Base-by-base conservation (phyloP, 106 monocot genomes). In the Ottelia alismoides region DNA sequence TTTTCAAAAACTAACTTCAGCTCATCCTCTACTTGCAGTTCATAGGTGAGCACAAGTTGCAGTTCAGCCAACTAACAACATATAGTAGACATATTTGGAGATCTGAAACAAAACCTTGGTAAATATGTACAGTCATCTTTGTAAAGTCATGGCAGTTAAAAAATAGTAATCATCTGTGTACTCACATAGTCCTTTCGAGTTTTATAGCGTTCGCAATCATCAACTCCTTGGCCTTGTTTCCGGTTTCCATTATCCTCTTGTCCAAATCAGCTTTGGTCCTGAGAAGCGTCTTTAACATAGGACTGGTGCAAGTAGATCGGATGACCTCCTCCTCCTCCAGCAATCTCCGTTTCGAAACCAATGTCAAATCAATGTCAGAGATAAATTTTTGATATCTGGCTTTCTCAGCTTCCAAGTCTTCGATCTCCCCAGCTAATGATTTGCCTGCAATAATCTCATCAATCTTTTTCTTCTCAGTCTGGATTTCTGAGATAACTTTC, bases 381-480 rank as follows among this genome's bases (percentile, higher is more conserved):
- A 55, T 30, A 31, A 55, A 30, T 31, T 31, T 55, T 22, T 31
- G 30, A 21, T 30, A 31, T 30, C 55, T 55, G 1, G 7, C 31
- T 55, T 55, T 55, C 20, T 55, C 30, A 21, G 28, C 55, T 55
- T 55, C 55, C 29, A 55, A 20, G 5, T 30, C 55, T 32, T 7
- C 29, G 21, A 55, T 55, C 20, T 20, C 18, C 26, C 21, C 55
- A 22, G 55, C 55, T 31, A 55, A 20, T 12, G 55, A 11, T 14
- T 55, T 55, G 29, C 31, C 21, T 55, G 55, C 5, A 22, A 55
- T 32, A 31, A 55, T 55, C 31, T 18, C 20, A 16, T 55, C 55
- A 55, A 55, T 55, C 30, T 31, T 55, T 22, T 26, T 31, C 30
- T 55, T 31, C 55, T 55, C 55, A 30, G 29, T 16, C 12, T 55